These are phyloP conservation scores for Hydrangea macrophylla DNA, from an alignment of 148 eudicot genomes.

Conservation along the genomic window DNA sequence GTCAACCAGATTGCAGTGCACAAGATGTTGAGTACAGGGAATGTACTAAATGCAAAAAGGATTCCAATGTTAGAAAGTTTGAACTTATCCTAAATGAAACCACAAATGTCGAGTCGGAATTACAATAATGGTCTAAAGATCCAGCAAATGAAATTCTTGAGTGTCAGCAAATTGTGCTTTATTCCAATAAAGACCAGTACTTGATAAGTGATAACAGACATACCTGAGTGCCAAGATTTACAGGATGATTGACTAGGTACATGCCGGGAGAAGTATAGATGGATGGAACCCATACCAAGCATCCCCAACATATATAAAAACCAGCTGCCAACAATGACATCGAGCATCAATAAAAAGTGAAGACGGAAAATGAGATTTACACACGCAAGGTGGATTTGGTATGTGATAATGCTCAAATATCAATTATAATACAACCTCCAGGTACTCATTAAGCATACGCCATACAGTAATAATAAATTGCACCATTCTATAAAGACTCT, in stretches of 20 bases:
- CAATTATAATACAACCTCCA: background rate
- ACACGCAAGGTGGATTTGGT: background rate
- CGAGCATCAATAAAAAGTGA: background rate
- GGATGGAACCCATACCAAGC: constrained; percentile 97
- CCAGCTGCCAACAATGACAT: constrained; percentile 60
- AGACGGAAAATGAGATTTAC: background rate
- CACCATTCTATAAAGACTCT: background rate
- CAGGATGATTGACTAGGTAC: constrained; percentile 94
- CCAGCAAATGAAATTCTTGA: background rate
- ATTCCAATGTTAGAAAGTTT: too few species aligned
- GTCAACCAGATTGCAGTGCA: background rate
- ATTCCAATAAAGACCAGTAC: background rate
- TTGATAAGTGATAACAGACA: background rate
- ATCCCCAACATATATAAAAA: constrained; percentile 99
- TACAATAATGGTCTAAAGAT: background rate
- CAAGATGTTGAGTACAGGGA: background rate
- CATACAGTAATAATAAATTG: background rate
- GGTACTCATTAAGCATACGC: background rate
- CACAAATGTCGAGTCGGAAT: background rate
- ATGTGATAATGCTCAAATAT: background rate
- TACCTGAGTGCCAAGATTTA: constrained; percentile 89
- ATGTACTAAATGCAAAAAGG: background rate
- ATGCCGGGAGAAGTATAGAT: constrained; percentile 96
- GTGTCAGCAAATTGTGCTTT: background rate
- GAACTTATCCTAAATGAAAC: background rate